These are phyloP conservation scores for Cryptococcus sp. DNA, from an alignment of 1,284 basidiomycete genomes.

Conservation along the genomic window DNA sequence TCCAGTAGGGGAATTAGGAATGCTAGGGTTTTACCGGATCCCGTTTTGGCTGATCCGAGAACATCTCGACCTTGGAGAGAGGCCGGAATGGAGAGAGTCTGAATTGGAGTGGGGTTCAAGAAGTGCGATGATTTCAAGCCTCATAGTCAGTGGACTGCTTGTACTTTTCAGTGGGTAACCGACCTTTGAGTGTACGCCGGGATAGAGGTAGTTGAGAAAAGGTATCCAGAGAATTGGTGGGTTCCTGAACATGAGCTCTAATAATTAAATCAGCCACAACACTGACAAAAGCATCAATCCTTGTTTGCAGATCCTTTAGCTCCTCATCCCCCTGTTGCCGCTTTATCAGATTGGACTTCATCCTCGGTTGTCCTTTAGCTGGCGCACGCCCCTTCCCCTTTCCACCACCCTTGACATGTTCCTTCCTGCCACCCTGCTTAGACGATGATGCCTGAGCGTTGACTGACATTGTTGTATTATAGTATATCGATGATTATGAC, in stretches of 20 bases:
- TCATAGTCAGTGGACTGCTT: slow-evolving; percentile 27
- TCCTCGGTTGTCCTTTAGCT: slow-evolving; percentile 7
- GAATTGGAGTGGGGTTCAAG: slow-evolving; percentile 79
- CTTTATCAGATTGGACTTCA: slow-evolving; percentile 43
- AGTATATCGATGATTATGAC: too few species aligned
- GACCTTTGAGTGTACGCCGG: slow-evolving; percentile 40
- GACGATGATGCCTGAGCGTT: neutral
- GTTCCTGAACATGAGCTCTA: slow-evolving; percentile 14
- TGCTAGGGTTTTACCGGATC: slow-evolving; percentile 77
- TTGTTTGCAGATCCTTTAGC: slow-evolving; percentile 37
- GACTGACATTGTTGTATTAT: neutral
- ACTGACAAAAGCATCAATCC: slow-evolving; percentile 42
- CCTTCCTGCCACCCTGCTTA: neutral
- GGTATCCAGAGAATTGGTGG: slow-evolving; percentile 28
- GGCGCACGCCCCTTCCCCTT: slow-evolving; percentile 12
- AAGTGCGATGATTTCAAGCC: slow-evolving; percentile 83
- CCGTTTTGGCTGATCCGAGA: slow-evolving; percentile 72
- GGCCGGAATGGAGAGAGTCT: slow-evolving; percentile 60
- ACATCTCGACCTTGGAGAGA: slow-evolving; percentile 66
- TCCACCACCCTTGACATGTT: slow-evolving; percentile 1
- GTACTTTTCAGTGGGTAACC: slow-evolving; percentile 1
- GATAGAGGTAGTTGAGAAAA: slow-evolving; percentile 50
- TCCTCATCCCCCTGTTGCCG: slow-evolving; percentile 42
- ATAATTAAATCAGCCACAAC: neutral
- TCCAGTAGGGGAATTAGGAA: slow-evolving; percentile 76